A percentile compares a stretch with the other conserved stretches of the same genome.
Evolutionary conservation across 2,329 filamentous ascomycete genomes (phyloP).

Genomic region (Phialocephala subalpina): DNA sequence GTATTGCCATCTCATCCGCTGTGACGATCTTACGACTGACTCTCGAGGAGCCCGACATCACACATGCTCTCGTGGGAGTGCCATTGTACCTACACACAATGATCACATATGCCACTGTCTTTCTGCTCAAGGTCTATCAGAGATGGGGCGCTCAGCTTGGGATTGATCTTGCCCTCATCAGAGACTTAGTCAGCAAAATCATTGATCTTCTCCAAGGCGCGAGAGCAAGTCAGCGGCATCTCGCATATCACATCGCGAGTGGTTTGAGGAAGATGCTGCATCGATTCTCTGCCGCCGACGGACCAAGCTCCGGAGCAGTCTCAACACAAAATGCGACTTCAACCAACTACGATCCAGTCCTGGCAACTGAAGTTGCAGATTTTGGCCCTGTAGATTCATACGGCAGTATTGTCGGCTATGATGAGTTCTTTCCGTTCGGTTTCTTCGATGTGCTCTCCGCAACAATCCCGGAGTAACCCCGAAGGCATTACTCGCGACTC

Average conservation of each 20-base stretch:
- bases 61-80: constrained; percentile 44
- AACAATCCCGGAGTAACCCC: constrained; percentile 1
- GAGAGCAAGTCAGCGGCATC: constrained; percentile 46
- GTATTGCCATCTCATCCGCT: constrained; percentile 35
- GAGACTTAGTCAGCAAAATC: constrained; percentile 44
- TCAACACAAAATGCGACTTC: not conserved
- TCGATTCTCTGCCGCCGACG: constrained; percentile 23
- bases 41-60: constrained; percentile 46
- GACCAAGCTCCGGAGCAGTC: not conserved
- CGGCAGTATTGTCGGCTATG: constrained; percentile 35
- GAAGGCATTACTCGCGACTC: not conserved
- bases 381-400: not conserved
- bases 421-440: constrained; percentile 36
- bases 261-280: constrained; percentile 48
- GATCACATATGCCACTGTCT: constrained; percentile 48
- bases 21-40: constrained; percentile 44
- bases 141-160: constrained; percentile 46
- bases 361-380: not conserved
- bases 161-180: constrained; percentile 45
- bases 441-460: constrained; percentile 35
- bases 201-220: constrained; percentile 43
- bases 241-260: constrained; percentile 48
- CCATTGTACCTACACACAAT: constrained; percentile 49
- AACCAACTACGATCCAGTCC: not conserved
- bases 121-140: constrained; percentile 47